Conservation (phyloP, 148 eudicot genomes). For the Linanthus parryae region DNA sequence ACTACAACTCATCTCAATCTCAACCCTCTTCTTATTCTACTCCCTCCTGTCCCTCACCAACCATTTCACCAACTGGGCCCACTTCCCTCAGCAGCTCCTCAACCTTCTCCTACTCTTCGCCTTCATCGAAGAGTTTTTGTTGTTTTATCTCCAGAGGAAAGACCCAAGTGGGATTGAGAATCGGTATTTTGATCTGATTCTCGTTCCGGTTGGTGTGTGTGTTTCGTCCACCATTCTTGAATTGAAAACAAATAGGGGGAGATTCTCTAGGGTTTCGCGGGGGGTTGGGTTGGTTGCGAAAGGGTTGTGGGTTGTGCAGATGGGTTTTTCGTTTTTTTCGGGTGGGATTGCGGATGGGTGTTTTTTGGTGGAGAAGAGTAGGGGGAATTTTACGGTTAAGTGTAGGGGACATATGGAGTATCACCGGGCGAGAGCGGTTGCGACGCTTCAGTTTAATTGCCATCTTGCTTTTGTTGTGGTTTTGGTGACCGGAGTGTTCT, state of each 20-base stretch:
- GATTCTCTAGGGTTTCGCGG: constrained; percentile 25
- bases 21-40: constrained; percentile 38
- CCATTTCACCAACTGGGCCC: constrained; percentile 14
- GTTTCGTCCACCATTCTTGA: constrained; percentile 34
- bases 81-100: constrained; percentile 25
- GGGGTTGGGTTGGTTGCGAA: constrained; percentile 52
- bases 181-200: constrained; percentile 45
- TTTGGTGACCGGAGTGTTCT: constrained; percentile 29
- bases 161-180: constrained; percentile 48
- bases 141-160: constrained; percentile 43
- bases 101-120: constrained; percentile 37
- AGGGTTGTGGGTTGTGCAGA: constrained; percentile 45
- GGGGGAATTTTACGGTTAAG: constrained; percentile 17
- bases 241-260: constrained; percentile 18
- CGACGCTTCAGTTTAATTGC: constrained; percentile 27
- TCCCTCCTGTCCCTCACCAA: constrained; percentile 24
- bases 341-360: constrained; percentile 13
- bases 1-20: constrained; percentile 36
- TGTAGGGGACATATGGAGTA: constrained; percentile 47
- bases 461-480: constrained; percentile 52
- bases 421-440: constrained; percentile 52
- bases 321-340: constrained; percentile 22
- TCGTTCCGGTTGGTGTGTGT: constrained; percentile 41
- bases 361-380: constrained; percentile 12
- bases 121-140: constrained; percentile 51